Base-by-base conservation (phyloP, 208 protist genomes). In the Crithidia fasciculata region DNA sequence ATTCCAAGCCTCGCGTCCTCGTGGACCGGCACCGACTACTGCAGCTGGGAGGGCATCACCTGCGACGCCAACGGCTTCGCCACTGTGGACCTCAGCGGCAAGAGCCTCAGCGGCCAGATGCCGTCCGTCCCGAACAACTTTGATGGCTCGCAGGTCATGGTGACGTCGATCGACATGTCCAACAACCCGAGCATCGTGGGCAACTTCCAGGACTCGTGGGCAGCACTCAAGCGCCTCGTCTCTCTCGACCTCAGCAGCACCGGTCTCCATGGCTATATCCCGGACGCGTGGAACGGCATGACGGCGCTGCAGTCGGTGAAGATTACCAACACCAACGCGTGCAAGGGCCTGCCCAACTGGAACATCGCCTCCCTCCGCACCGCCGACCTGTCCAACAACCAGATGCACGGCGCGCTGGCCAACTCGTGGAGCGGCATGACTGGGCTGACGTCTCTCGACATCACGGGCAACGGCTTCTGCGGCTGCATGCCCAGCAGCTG, bases 251-350 rank as follows among this genome's bases (percentile, higher is more conserved):
- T 75, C 19, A 64, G 57, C 60, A 50, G 53, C 53, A 75, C 70
- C 4, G 9, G 10, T n/a, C n/a, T 75, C n/a, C 5, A 41, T 13
- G n/a, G 43, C 49, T 4, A 12, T 9, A 43, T 75, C 19, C 70
- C 70, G 37, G 37, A 41, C 36, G 13, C 58, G 60, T 75, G 70
- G 70, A 52, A 40, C 61, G 52, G 60, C 58, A 75, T 75, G 70
- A 49, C 13, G 15, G 5, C 10, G 8, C 60, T 75, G 57, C 10
- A 55, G 18, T 56, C n/a, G 12, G n/a, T 68, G n/a, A 12, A 36
- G 18, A 49, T 49, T 2, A 49, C 7, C 7, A 49, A 49, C 12
- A 49, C 45, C 45, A 45, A 18, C 19, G 60, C 39, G 44, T 69
- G n/a, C 60, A 4, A 13, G 4, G 15, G 49, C 62, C 44, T 49